phyloP scores from a whole-genome alignment of 2,329 filamentous ascomycete species.

The Talaromyces sp. region DNA sequence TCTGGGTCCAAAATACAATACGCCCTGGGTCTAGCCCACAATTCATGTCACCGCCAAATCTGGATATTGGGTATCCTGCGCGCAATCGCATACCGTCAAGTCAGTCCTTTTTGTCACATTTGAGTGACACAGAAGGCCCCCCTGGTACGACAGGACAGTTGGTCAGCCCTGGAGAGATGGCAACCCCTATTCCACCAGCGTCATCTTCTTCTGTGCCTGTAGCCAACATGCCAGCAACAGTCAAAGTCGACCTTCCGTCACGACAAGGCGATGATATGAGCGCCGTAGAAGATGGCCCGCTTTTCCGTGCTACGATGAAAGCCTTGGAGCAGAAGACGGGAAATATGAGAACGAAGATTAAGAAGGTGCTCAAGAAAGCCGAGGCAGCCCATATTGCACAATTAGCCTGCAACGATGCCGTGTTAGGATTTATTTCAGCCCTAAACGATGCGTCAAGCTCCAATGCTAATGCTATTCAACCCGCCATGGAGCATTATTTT shows the following conservation, averaged over 20 bases:
- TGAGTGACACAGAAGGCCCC: constrained; percentile 65
- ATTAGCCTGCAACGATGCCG: constrained; percentile 78
- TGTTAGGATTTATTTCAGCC: constrained; percentile 77
- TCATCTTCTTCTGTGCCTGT: constrained; percentile 19
- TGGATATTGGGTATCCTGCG: constrained; percentile 65
- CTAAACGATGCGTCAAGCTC: constrained; percentile 83
- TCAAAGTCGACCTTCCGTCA: constrained; percentile 85
- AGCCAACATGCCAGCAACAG: constrained; percentile 38
- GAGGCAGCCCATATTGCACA: constrained; percentile 82
- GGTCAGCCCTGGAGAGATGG: constrained; percentile 31
- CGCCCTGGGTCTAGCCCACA: constrained; percentile 50
- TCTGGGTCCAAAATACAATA: constrained; percentile 77
- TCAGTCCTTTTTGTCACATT: constrained; percentile 79
- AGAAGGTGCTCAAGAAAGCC: constrained; percentile 91
- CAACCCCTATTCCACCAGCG: constrained; percentile 24
- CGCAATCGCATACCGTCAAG: constrained; percentile 80
- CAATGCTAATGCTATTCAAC: constrained; percentile 94
- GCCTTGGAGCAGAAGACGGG: constrained; percentile 94
- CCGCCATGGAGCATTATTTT: constrained; percentile 95
- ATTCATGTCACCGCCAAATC: constrained; percentile 63
- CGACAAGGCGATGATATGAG: constrained; percentile 82
- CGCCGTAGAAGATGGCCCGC: constrained; percentile 82
- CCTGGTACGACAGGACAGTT: constrained; percentile 32
- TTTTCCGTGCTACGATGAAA: constrained; percentile 96
- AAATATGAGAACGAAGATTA: constrained; percentile 90